Conservation (phyloP, 2,329 filamentous ascomycete species). For the Sclerotinia nivalis region DNA sequence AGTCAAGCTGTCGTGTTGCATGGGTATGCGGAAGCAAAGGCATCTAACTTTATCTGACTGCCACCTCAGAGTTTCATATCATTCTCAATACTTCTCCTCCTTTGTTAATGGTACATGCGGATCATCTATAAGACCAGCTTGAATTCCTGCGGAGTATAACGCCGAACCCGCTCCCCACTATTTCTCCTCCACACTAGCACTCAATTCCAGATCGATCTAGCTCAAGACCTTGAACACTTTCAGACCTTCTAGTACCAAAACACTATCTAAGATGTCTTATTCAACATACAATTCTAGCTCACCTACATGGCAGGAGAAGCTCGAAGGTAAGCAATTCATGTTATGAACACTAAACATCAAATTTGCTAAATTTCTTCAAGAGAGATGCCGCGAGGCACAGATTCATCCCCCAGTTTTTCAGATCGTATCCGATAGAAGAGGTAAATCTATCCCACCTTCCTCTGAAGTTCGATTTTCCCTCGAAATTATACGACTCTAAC, state of each 20-base stretch:
- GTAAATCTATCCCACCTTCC: conserved; percentile 47
- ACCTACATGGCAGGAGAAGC: conserved; percentile 44
- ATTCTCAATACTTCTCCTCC: conserved; percentile 24
- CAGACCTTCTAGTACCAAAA: conserved; percentile 22
- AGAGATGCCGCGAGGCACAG: conserved; percentile 57
- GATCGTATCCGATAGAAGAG: conserved; percentile 73
- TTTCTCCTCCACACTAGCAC: conserved; percentile 34
- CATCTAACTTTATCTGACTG: conserved; percentile 35
- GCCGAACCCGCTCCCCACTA: conserved; percentile 36
- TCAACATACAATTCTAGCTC: conserved; percentile 34
- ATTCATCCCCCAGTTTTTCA: conserved; percentile 61
- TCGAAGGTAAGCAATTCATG: conserved; percentile 41
- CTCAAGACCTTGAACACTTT: conserved; percentile 23
- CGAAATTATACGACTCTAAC: conserved; percentile 28
- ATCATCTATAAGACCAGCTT: conserved; percentile 40
- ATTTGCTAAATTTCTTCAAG: conserved; percentile 45
- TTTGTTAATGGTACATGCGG: conserved; percentile 24
- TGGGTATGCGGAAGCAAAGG: conserved; percentile 39
- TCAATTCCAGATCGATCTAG: conserved; percentile 27
- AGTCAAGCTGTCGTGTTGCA: conserved; percentile 40
- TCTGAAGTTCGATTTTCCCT: neutral
- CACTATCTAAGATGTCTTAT: conserved; percentile 37
- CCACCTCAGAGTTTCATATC: conserved; percentile 39
- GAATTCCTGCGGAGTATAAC: conserved; percentile 41
- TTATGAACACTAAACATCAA: conserved; percentile 24